phyloP scores from a whole-genome alignment of 768 basidiomycete genomes.

The Agaricus subrufescens region DNA sequence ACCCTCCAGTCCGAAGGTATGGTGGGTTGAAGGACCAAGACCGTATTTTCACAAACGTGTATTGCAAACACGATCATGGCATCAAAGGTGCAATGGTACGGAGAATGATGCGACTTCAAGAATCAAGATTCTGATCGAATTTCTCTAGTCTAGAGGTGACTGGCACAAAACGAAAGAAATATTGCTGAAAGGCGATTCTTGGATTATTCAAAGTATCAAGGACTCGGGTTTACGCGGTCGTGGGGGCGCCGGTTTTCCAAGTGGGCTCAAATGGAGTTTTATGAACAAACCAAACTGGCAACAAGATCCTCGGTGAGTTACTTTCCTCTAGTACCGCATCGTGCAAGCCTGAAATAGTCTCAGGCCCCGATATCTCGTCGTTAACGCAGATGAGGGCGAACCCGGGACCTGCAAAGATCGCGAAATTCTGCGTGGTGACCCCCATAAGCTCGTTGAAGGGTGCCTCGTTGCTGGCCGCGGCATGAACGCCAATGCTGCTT shows the following conservation, averaged over 20 bases:
- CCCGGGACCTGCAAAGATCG: slow-evolving; percentile 99
- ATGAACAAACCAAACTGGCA: slow-evolving; percentile 99
- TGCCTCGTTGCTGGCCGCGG: slow-evolving; percentile 94
- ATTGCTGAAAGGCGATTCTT: slow-evolving; percentile 88
- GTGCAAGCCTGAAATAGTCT: background rate
- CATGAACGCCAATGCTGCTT: slow-evolving; percentile 98
- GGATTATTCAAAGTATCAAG: slow-evolving; percentile 96
- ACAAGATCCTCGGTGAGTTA: slow-evolving; percentile 72
- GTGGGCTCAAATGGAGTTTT: slow-evolving; percentile 95
- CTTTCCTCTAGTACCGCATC: background rate
- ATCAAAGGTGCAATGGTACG: slow-evolving; percentile 88
- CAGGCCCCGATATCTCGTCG: slow-evolving; percentile 92
- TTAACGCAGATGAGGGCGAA: slow-evolving; percentile 98
- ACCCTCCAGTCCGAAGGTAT: slow-evolving; percentile 86
- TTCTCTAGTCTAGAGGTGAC: slow-evolving; percentile 81
- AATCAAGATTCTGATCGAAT: background rate
- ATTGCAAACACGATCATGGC: slow-evolving; percentile 84
- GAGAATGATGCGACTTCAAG: background rate
- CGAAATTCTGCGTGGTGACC: slow-evolving; percentile 96
- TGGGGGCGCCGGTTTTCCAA: slow-evolving; percentile 96
- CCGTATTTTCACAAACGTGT: slow-evolving; percentile 90
- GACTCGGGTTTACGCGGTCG: slow-evolving; percentile 93
- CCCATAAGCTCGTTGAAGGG: slow-evolving; percentile 97
- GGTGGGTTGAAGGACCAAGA: slow-evolving; percentile 95
- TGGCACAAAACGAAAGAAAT: slow-evolving; percentile 99